Conservation (phyloP, 805 yeast species). For the Lipomyces japonicus region DNA sequence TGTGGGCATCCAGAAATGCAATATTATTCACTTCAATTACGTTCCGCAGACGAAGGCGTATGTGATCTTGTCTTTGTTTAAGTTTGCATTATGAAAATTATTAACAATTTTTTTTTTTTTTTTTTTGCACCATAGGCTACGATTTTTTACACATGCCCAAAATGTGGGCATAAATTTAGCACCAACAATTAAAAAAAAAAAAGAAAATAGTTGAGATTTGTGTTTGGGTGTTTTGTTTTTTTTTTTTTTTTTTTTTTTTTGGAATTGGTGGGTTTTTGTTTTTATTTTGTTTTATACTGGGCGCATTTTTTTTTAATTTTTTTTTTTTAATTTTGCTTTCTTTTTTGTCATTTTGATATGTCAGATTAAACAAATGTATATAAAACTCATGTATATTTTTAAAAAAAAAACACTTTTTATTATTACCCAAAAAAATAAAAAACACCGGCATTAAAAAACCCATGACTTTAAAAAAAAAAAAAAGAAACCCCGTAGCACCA, state of each 20-base stretch:
- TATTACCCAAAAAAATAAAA: too few relatives aligned
- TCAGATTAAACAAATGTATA: too few relatives aligned
- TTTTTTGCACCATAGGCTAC: too few relatives aligned
- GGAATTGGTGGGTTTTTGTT: background rate
- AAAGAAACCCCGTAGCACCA: background rate
- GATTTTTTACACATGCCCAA: constrained; percentile 92
- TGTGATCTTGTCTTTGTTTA: constrained; percentile 6
- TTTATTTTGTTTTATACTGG: background rate
- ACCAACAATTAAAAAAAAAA: constrained; percentile 64
- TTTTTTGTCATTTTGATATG: too few relatives aligned
- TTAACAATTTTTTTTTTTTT: background rate
- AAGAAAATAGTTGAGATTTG: background rate
- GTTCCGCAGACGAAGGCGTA: constrained; percentile 97
- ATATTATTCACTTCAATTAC: constrained; percentile 90
- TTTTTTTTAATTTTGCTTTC: too few relatives aligned
- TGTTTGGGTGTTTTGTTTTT: background rate
- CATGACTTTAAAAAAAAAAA: background rate
- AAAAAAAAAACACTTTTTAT: too few relatives aligned
- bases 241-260: background rate
- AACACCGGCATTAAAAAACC: too few relatives aligned
- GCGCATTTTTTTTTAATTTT: background rate
- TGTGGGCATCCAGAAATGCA: constrained; percentile 98
- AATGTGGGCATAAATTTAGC: constrained; percentile 89
- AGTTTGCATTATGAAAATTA: background rate
- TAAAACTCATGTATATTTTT: too few relatives aligned